phyloP scores from a whole-genome alignment of 768 basidiomycete species.

The Suillus occidentalis region DNA sequence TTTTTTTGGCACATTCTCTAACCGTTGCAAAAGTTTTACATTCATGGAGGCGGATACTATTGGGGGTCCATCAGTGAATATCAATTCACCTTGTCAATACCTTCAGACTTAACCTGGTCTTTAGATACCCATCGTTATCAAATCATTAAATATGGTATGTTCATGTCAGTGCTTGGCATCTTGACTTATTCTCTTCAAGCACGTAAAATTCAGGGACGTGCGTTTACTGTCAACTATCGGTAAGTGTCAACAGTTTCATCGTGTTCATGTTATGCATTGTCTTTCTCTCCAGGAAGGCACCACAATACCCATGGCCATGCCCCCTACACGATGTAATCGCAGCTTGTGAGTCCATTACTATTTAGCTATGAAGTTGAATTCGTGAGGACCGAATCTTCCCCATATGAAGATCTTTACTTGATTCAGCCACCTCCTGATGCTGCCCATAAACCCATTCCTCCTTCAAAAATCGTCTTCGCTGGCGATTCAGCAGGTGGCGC shows the following conservation, averaged over 20 bases:
- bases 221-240: slow-evolving; percentile 62
- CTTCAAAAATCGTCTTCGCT: slow-evolving; percentile 70
- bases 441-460: slow-evolving; percentile 60
- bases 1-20: not conserved
- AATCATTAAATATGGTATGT: slow-evolving; percentile 53
- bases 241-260: slow-evolving; percentile 11
- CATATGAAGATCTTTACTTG: slow-evolving; percentile 63
- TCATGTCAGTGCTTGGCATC: not conserved
- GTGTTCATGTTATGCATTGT: not conserved
- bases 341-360: slow-evolving; percentile 45
- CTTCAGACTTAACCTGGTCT: not conserved
- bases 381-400: not conserved
- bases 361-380: not conserved
- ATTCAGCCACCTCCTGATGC: slow-evolving; percentile 66
- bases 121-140: slow-evolving; percentile 62
- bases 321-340: slow-evolving; percentile 76
- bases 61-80: slow-evolving; percentile 61
- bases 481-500: slow-evolving; percentile 82
- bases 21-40: slow-evolving; percentile 48
- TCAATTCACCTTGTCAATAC: not conserved
- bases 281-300: slow-evolving; percentile 56
- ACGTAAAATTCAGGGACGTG: slow-evolving; percentile 68
- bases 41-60: slow-evolving; percentile 68
- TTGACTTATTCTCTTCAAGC: slow-evolving; percentile 39
- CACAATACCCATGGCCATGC: slow-evolving; percentile 84